Base-by-base conservation (phyloP, 306 rosid species). In the Corylus americana region DNA sequence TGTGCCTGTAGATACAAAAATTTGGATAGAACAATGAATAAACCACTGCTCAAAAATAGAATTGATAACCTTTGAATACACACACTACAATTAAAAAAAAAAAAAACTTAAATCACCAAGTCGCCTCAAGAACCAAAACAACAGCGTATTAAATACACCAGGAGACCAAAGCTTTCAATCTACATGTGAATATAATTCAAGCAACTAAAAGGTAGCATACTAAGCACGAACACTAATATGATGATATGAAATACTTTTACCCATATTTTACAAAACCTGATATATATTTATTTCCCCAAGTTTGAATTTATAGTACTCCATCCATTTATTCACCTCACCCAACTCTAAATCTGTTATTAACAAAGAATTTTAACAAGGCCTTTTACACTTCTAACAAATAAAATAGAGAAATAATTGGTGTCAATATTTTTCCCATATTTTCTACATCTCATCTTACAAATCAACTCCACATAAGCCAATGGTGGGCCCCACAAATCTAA, bases 1-100 rank as follows among this genome's bases (percentile, higher is more conserved):
- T 96, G 99, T 71, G 99, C 99, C 98, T 96, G 92, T 77, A 81
- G 31, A 76, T 44, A 59, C 27, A 73, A 78, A 64, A 75, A 37
- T 17, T 31, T 61, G 14, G 50, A 50, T 50, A 64, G 71, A 13
- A 76, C 55, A 76, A 61, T 49, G 16, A 76, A 31, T 48, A 63
- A 5, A 44, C 29, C 48, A 45, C 78, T 2, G 7, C 7, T 51
- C 16, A 5, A 59, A n/a, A 49, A 37, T 59, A 61, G 64, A 69
- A 7, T 61, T 22, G 1, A 49, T 66, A n/a, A 73, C 63, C 51
- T 16, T 14, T 54, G 35, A 54, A 17, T 54, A 10, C 31, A 59
- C 13, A 17, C 13, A 17, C 66, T 18, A 54, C 18, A 7, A 31
- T 31, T 31, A 29, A 29, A 29, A 29, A 1, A 29, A 29, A 18